These are phyloP conservation scores for Clavispora asparagi DNA, from an alignment of 805 yeast species.

Conservation along the genomic window DNA sequence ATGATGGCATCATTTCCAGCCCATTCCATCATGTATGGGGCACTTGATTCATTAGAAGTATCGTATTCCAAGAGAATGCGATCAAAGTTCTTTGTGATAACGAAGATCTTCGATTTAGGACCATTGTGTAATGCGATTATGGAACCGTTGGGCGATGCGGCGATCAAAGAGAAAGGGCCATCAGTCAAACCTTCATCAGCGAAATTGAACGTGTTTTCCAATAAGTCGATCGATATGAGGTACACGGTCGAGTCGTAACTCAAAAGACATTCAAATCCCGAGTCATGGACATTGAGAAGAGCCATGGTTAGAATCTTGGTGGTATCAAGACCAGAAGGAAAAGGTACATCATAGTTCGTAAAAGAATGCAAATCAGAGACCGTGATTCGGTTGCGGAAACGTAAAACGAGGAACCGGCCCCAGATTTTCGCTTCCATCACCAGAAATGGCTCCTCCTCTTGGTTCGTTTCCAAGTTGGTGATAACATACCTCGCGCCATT, in stretches of 20 bases:
- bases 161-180: conserved; percentile 43
- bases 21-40: conserved; percentile 61
- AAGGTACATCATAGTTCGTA: conserved; percentile 34
- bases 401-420: conserved; percentile 41
- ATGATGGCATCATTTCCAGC: conserved; percentile 82
- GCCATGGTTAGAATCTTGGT: conserved; percentile 19
- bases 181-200: conserved; percentile 38
- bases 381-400: conserved; percentile 29
- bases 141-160: conserved; percentile 51
- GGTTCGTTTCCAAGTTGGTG: conserved; percentile 29
- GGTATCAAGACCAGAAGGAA: conserved; percentile 16
- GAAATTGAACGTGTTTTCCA: conserved; percentile 19
- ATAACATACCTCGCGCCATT: conserved; percentile 10
- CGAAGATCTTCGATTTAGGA: conserved; percentile 39
- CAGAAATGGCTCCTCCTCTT: conserved; percentile 24
- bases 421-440: conserved; percentile 27
- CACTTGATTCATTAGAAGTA: conserved; percentile 31
- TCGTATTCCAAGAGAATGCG: conserved; percentile 41
- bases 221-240: conserved; percentile 21
- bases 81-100: conserved; percentile 45
- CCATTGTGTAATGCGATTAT: conserved; percentile 46
- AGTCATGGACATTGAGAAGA: conserved; percentile 7
- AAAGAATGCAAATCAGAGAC: conserved; percentile 36
- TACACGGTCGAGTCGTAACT: conserved; percentile 25
- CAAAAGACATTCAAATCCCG: conserved; percentile 17